Conservation (phyloP, 768 basidiomycete genomes). For the Tulasnella sp. region DNA sequence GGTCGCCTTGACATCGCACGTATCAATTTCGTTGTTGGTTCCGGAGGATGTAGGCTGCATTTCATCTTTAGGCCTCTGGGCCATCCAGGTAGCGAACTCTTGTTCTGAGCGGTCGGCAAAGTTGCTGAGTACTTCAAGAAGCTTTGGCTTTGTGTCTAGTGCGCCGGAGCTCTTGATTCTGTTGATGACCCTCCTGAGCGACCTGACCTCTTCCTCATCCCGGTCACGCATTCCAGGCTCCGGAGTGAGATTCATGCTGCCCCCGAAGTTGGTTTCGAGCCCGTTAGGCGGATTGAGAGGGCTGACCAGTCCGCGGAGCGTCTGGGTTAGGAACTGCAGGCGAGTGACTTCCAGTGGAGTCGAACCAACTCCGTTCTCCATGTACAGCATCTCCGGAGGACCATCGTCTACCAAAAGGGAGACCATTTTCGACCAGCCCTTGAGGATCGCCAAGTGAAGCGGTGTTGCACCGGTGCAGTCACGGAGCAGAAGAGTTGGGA, state of each 20-base stretch:
- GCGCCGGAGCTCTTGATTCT: background rate
- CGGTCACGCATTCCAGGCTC: background rate
- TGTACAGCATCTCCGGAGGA: conserved; percentile 36
- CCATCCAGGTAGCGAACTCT: background rate
- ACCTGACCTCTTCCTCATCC: background rate
- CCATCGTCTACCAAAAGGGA: conserved; percentile 36
- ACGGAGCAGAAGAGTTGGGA: conserved; percentile 32
- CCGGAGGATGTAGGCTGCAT: background rate
- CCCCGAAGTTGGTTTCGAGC: background rate
- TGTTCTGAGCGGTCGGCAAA: background rate
- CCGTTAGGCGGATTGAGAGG: background rate
- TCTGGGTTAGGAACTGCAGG: background rate
- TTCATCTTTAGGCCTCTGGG: background rate
- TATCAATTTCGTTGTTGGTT: background rate
- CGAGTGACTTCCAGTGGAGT: conserved; percentile 29
- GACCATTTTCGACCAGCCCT: conserved; percentile 34
- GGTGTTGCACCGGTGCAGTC: conserved; percentile 46
- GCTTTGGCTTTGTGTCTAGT: background rate
- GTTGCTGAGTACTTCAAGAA: background rate
- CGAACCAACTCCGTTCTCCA: conserved; percentile 41
- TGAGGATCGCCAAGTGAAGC: conserved; percentile 42
- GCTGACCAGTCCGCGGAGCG: background rate
- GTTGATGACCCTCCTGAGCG: background rate
- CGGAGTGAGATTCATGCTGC: background rate
- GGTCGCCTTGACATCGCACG: background rate